Evolutionary conservation across 2,329 filamentous ascomycete species (phyloP).

Genomic region (Biscogniauxia sp.): DNA sequence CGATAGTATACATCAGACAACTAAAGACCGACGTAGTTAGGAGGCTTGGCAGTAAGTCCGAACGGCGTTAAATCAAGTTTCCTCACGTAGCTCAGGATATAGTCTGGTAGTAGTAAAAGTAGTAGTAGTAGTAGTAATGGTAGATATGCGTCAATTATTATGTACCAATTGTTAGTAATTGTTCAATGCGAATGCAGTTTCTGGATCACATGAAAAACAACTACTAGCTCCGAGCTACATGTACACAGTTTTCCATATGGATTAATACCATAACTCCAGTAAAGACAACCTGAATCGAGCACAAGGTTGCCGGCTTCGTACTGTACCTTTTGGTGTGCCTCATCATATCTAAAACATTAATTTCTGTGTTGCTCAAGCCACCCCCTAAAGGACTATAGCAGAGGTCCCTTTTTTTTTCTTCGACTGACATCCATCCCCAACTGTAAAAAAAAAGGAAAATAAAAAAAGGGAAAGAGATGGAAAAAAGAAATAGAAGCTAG

Average conservation of each 20-base stretch:
- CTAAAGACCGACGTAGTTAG: neutral
- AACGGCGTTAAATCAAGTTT: neutral
- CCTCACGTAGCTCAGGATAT: neutral
- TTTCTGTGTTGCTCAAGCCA: neutral
- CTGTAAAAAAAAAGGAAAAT: neutral
- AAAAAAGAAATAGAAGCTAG: slow-evolving; percentile 1
- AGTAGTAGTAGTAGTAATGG: no score
- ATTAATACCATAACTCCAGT: neutral
- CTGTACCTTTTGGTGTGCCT: neutral
- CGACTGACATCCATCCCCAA: neutral
- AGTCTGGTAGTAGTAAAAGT: neutral
- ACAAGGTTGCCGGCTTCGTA: neutral
- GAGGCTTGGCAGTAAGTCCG: neutral
- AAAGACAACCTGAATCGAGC: neutral
- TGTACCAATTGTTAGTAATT: no score
- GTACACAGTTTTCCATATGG: neutral
- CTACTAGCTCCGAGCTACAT: neutral
- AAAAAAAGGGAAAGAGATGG: neutral
- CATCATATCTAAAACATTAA: neutral
- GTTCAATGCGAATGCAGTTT: no score
- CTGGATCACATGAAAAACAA: no score
- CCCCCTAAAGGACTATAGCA: neutral
- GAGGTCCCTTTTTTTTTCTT: neutral
- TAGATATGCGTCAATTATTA: no score
- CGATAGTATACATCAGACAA: neutral